These are phyloP conservation scores for Eimeria falciformis DNA, from an alignment of 169 alveolate genomes.

Conservation along the genomic window DNA sequence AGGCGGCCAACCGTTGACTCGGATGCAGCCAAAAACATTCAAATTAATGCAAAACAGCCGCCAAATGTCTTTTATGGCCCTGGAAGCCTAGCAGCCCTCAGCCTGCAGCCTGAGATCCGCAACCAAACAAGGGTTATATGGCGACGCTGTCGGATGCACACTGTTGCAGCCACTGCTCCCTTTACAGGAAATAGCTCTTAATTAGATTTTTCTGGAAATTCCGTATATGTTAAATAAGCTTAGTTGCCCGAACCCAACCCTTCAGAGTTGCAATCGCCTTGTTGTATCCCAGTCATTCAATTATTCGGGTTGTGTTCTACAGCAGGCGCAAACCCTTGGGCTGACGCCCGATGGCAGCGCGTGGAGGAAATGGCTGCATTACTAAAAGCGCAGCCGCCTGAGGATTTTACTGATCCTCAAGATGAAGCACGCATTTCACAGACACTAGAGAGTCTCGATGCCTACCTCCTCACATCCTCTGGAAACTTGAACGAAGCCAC, in stretches of 20 bases:
- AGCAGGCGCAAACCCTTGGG: conserved; percentile 24
- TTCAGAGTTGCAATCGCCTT: too few relatives aligned
- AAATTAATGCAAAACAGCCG: background rate
- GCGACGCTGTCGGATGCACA: too few relatives aligned
- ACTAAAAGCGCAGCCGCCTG: conserved; percentile 52
- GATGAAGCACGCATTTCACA: conserved; percentile 44
- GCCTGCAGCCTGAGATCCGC: conserved; percentile 26
- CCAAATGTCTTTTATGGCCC: conserved; percentile 35
- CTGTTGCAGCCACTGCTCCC: too few relatives aligned
- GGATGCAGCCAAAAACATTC: background rate
- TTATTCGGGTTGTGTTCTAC: too few relatives aligned
- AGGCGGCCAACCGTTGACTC: conserved; percentile 56
- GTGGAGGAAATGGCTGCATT: conserved; percentile 39
- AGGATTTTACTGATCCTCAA: conserved; percentile 26
- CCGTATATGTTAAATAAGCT: too few relatives aligned
- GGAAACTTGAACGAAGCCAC: conserved; percentile 52
- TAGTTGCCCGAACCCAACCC: too few relatives aligned
- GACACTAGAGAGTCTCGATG: conserved; percentile 29
- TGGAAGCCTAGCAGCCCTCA: conserved; percentile 18
- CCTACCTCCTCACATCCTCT: conserved; percentile 43
- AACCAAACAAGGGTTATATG: too few relatives aligned
- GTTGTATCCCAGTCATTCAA: too few relatives aligned
- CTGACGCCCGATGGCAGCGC: conserved; percentile 54
- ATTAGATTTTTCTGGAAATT: too few relatives aligned
- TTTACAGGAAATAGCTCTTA: too few relatives aligned